Conservation (phyloP, 768 basidiomycete genomes). For the Imleria badia region DNA sequence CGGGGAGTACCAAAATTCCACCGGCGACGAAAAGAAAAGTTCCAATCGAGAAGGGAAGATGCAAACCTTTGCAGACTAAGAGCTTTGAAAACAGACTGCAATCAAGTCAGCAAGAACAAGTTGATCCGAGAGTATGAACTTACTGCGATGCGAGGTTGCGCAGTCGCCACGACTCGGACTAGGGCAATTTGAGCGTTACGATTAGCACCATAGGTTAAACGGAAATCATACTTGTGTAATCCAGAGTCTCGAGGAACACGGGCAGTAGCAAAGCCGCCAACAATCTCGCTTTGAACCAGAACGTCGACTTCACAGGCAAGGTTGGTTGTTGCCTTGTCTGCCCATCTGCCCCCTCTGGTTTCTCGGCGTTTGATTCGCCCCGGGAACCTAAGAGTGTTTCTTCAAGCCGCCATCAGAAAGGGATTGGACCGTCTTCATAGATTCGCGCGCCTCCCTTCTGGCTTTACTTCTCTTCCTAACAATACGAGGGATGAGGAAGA, state of each 20-base stretch:
- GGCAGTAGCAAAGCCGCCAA: not conserved
- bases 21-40: not conserved
- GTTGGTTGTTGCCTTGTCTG: not conserved
- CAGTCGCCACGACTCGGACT: not conserved
- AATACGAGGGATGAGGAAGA: conserved; percentile 7
- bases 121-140: too few species aligned
- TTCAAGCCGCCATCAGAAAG: too few species aligned
- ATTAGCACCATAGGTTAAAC: too few species aligned
- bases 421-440: not conserved
- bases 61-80: not conserved
- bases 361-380: not conserved
- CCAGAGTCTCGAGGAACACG: not conserved
- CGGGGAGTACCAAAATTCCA: not conserved
- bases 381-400: not conserved
- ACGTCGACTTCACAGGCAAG: not conserved
- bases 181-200: too few species aligned
- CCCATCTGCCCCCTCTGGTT: not conserved
- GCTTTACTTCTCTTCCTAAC: conserved; percentile 1
- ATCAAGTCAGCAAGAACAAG: too few species aligned
- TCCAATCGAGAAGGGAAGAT: not conserved
- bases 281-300: not conserved
- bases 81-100: not conserved
- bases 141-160: not conserved
- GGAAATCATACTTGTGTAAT: not conserved
- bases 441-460: not conserved